Percentiles rank a stretch among this genome's conserved stretches.
Evolutionary conservation across 2,329 filamentous ascomycete genomes (phyloP).

Genomic region (Ophiostoma quercus): DNA sequence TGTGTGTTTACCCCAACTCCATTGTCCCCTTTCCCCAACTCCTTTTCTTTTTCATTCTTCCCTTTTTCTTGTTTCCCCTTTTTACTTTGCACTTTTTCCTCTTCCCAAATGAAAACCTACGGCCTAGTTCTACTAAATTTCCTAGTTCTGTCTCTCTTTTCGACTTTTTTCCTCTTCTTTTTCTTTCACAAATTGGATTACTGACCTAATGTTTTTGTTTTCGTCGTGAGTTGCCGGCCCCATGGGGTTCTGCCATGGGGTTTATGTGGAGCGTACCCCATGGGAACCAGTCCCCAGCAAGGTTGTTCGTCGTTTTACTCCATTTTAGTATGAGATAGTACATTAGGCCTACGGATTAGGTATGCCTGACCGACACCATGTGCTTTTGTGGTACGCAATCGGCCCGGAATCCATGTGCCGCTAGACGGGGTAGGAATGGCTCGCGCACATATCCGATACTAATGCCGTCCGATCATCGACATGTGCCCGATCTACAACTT

Average conservation of each 20-base stretch:
- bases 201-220: not conserved
- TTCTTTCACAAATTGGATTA: not conserved
- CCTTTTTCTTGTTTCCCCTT: not conserved
- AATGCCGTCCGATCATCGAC: conserved; percentile 11
- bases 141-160: not conserved
- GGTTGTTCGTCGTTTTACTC: not conserved
- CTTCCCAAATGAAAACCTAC: not conserved
- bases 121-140: not conserved
- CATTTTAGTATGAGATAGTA: not conserved
- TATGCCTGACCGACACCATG: not conserved
- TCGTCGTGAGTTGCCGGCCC: conserved; percentile 13
- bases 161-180: not conserved
- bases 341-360: not conserved
- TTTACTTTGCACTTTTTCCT: not conserved
- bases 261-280: conserved; percentile 13
- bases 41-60: not conserved
- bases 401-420: conserved; percentile 7
- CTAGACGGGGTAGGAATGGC: not conserved
- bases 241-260: conserved; percentile 14
- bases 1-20: not conserved
- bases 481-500: conserved; percentile 10
- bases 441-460: conserved; percentile 11
- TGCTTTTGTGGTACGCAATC: conserved; percentile 11
- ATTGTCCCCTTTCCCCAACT: not conserved
- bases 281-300: not conserved